phyloP scores from a whole-genome alignment of 495 filamentous ascomycete species.

The Terfezia boudieri region DNA sequence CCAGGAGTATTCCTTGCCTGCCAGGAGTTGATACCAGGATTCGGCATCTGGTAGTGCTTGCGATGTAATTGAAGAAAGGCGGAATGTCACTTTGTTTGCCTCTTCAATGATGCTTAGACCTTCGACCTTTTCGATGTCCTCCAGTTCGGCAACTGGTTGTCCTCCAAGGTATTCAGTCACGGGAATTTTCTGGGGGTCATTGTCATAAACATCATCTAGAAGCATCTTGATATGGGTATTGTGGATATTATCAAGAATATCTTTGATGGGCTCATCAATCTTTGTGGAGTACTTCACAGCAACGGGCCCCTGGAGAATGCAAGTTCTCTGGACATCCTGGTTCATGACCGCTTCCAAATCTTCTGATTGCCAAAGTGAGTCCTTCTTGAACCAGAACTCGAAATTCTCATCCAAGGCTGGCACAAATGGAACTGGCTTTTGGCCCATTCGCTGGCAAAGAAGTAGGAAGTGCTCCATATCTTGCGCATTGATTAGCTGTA shows the following conservation, averaged over 20 bases:
- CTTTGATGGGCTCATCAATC: constrained; percentile 78
- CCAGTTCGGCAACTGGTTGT: constrained; percentile 39
- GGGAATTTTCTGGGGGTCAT: constrained; percentile 51
- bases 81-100: constrained; percentile 51
- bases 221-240: constrained; percentile 59
- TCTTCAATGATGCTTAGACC: constrained; percentile 60
- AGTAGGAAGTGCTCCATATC: constrained; percentile 90
- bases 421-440: constrained; percentile 94
- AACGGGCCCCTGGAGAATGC: constrained; percentile 89
- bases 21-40: constrained; percentile 68
- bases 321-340: constrained; percentile 84
- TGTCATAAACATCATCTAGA: constrained; percentile 56
- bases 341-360: constrained; percentile 86
- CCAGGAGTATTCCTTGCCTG: constrained; percentile 72
- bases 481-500: constrained; percentile 86
- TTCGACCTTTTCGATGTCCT: constrained; percentile 42
- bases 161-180: constrained; percentile 89
- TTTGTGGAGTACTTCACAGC: constrained; percentile 73
- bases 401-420: constrained; percentile 85
- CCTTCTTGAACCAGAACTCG: constrained; percentile 98
- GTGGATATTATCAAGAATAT: constrained; percentile 81
- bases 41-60: constrained; percentile 52
- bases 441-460: constrained; percentile 75
- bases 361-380: constrained; percentile 98
- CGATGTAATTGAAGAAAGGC: constrained; percentile 45